Evolutionary conservation across 2,329 filamentous ascomycete genomes (phyloP).

Genomic region (Thermoascus crustaceus): DNA sequence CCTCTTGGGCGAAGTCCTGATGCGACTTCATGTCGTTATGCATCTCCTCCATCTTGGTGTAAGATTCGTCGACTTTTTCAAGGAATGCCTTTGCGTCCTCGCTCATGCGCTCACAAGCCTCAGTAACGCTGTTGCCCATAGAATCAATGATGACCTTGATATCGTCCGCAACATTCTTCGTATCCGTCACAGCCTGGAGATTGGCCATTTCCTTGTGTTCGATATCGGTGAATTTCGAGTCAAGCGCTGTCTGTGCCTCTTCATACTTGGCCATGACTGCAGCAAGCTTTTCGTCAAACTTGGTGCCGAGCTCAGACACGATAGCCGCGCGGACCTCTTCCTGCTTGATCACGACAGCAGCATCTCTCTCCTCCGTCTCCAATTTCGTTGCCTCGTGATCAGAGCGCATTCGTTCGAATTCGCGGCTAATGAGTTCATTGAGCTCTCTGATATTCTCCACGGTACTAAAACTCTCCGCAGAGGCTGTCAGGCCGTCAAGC

Average conservation of each 20-base stretch:
- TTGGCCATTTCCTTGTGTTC: conserved; percentile 67
- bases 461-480: conserved; percentile 38
- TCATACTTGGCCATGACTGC: conserved; percentile 83
- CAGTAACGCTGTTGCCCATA: conserved; percentile 69
- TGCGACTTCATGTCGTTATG: conserved; percentile 67
- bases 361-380: conserved; percentile 59
- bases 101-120: conserved; percentile 77
- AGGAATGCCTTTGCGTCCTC: conserved; percentile 84
- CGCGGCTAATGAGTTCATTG: conserved; percentile 66
- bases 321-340: conserved; percentile 51
- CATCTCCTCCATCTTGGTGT: conserved; percentile 63
- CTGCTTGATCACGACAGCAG: conserved; percentile 50
- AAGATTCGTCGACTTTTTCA: conserved; percentile 69
- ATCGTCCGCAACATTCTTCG: conserved; percentile 76
- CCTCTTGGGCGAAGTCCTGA: conserved; percentile 73
- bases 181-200: conserved; percentile 63
- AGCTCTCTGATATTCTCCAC: conserved; percentile 61
- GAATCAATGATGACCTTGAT: conserved; percentile 79
- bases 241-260: conserved; percentile 65
- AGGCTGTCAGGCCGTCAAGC: conserved; percentile 61
- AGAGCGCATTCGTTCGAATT: conserved; percentile 79
- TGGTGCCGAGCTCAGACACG: conserved; percentile 46
- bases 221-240: conserved; percentile 63
- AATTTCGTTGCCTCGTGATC: conserved; percentile 72
- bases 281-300: conserved; percentile 68